Evolutionary conservation across 108 stramenopile species (phyloP), one percentile per base, ranked within the genome.

Genomic region (Cyclostephanos tholiformis): DNA sequence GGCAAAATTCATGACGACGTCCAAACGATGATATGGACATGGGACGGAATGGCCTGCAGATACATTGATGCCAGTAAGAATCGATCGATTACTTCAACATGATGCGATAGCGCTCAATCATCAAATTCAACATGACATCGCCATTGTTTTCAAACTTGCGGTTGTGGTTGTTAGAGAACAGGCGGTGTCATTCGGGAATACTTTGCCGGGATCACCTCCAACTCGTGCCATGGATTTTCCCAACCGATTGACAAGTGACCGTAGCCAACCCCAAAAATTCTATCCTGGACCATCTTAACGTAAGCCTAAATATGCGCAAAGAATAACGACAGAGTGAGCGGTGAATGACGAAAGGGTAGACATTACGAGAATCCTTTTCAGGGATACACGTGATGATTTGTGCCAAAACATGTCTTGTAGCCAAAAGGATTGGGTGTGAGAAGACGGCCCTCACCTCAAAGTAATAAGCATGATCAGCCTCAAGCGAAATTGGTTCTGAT

Each of bases 401-500:
- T 41, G 41, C 12, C 41, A 41, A 41, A 12, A 41, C 9, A n/a
- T n/a, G n/a, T n/a, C n/a, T n/a, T n/a, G 41, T 12, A 41, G 12
- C 1, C 9, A 1, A 41, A 10, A 8, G 12, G 9, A 41, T 12
- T 12, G 41, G 12, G 41, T 41, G 41, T 41, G 9, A n/a, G n/a
- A n/a, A n/a, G n/a, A n/a, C n/a, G n/a, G n/a, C n/a, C n/a, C 53
- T 26, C 23, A 55, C 53, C 53, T 55, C 53, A 26, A 27, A 55
- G 27, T 55, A 55, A 55, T 55, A 55, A 11, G 14, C 53, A 27
- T 12, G 23, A 27, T 13, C 53, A 10, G 26, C 53, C 7, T 22
- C 14, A 13, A 55, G 53, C 23, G 53, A 6, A 5, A 55, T 55
- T 26, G 23, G 23, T 55, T 27, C 13, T 13, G 53, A 55, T 27